phyloP scores from a whole-genome alignment of 805 yeast genomes.

The Cyberlindnera euphorbiiphila region DNA sequence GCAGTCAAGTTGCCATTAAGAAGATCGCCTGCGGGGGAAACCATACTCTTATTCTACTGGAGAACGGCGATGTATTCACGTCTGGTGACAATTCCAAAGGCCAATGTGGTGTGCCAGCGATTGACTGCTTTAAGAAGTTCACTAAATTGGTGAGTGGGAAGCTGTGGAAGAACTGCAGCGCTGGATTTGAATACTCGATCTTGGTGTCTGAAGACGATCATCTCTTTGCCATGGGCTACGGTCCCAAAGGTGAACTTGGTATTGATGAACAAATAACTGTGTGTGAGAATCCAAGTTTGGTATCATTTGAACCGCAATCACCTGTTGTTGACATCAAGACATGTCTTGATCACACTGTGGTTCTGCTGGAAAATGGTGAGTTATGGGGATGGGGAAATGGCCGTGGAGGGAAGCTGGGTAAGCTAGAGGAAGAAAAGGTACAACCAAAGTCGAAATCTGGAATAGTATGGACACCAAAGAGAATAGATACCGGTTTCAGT shows the following conservation, averaged over 20 bases:
- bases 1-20: constrained; percentile 26
- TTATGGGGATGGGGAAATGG: constrained; percentile 68
- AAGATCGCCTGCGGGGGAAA: constrained; percentile 79
- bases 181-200: constrained; percentile 80
- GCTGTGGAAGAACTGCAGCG: constrained; percentile 45
- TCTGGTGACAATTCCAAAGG: constrained; percentile 58
- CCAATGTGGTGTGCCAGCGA: constrained; percentile 45
- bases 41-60: constrained; percentile 63
- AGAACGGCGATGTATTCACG: constrained; percentile 49
- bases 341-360: constrained; percentile 45
- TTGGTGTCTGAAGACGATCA: constrained; percentile 39
- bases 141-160: constrained; percentile 20
- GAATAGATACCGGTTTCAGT: no score
- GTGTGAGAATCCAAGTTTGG: constrained; percentile 1
- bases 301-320: constrained; percentile 11
- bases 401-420: constrained; percentile 52
- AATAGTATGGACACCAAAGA: neutral
- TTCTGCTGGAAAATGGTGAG: constrained; percentile 37
- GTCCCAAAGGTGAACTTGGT: constrained; percentile 76
- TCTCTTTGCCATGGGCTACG: constrained; percentile 57
- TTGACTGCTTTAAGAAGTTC: constrained; percentile 14
- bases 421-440: constrained; percentile 13
- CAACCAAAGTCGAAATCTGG: no score
- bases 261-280: constrained; percentile 28
- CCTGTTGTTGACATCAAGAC: constrained; percentile 26